phyloP scores from a whole-genome alignment of 2,329 filamentous ascomycete genomes.

The Coniochaeta ligniaria region DNA sequence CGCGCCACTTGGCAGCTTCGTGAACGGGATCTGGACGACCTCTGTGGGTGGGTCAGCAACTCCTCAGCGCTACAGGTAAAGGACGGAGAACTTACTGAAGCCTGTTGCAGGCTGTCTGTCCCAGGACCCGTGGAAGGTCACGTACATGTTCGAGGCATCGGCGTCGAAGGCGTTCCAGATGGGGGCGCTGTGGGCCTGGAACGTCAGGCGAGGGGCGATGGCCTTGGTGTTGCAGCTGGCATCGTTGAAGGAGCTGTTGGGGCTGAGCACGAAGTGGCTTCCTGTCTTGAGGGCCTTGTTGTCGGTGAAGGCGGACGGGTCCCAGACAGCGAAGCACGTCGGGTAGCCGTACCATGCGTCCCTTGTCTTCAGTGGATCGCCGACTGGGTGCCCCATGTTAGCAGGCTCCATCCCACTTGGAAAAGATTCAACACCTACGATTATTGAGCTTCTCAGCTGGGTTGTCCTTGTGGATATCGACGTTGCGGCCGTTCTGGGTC shows the following conservation, averaged over 20 bases:
- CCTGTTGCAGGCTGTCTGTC: conserved; percentile 19
- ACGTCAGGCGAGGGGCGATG: conserved; percentile 27
- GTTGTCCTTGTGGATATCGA: conserved; percentile 49
- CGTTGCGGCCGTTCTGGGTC: conserved; percentile 28
- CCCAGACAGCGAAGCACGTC: conserved; percentile 13
- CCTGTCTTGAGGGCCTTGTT: conserved; percentile 22
- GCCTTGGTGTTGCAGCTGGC: conserved; percentile 24
- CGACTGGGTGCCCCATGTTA: conserved; percentile 3
- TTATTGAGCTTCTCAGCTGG: conserved; percentile 59
- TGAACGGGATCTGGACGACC: conserved; percentile 21
- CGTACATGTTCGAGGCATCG: conserved; percentile 23
- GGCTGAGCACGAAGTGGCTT: conserved; percentile 27
- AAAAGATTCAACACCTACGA: conserved; percentile 19
- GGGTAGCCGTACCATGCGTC: conserved; percentile 44
- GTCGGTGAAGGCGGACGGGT: conserved; percentile 18
- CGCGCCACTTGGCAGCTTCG: conserved; percentile 15
- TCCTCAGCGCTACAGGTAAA: not conserved
- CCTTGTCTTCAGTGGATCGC: conserved; percentile 11
- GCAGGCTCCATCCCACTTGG: not conserved
- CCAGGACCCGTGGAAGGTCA: conserved; percentile 23
- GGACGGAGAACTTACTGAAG: conserved; percentile 11
- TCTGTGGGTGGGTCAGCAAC: conserved; percentile 3
- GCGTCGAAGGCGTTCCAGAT: conserved; percentile 22
- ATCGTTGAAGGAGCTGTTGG: conserved; percentile 27
- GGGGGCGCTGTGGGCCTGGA: conserved; percentile 22